phyloP scores from a whole-genome alignment of 2,329 filamentous ascomycete genomes.

The Penicillium verrucosum region DNA sequence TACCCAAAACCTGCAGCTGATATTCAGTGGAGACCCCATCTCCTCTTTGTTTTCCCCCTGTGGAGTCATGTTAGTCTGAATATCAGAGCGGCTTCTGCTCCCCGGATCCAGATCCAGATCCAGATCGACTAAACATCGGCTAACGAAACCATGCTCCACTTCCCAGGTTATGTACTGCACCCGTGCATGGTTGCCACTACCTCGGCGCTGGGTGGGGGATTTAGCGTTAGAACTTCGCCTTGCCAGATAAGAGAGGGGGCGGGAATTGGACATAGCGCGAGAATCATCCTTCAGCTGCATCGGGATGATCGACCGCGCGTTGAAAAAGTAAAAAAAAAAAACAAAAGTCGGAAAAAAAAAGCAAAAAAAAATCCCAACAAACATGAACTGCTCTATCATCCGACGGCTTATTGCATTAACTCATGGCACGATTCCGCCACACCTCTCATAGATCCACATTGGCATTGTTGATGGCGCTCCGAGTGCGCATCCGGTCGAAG shows the following conservation, averaged over 20 bases:
- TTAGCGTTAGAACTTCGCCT: not conserved
- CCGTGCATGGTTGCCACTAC: not conserved
- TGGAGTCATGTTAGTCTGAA: not conserved
- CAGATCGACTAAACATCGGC: constrained; percentile 5
- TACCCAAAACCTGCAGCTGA: constrained; percentile 5
- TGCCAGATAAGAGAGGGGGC: not conserved
- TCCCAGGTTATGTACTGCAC: not conserved
- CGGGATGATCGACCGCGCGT: constrained; percentile 13
- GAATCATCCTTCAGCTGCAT: constrained; percentile 10
- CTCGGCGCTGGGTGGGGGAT: not conserved
- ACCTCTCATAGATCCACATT: constrained; percentile 1
- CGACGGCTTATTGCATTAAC: constrained; percentile 1
- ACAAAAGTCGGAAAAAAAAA: constrained; percentile 5
- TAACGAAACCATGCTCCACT: constrained; percentile 6
- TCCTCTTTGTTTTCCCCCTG: not conserved
- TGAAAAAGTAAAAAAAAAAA: not conserved
- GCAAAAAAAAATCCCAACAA: constrained; percentile 3
- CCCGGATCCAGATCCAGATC: constrained; percentile 7
- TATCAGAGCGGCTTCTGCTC: not conserved
- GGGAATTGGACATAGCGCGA: not conserved
- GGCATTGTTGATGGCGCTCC: not conserved
- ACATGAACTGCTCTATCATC: not conserved
- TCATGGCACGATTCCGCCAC: constrained; percentile 4
- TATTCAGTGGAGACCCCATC: not conserved
- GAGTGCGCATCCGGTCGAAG: not conserved